Percentiles rank a stretch among this genome's conserved stretches.
Conservation (phyloP, 768 basidiomycete species). For the Antrodiella citrinella region DNA sequence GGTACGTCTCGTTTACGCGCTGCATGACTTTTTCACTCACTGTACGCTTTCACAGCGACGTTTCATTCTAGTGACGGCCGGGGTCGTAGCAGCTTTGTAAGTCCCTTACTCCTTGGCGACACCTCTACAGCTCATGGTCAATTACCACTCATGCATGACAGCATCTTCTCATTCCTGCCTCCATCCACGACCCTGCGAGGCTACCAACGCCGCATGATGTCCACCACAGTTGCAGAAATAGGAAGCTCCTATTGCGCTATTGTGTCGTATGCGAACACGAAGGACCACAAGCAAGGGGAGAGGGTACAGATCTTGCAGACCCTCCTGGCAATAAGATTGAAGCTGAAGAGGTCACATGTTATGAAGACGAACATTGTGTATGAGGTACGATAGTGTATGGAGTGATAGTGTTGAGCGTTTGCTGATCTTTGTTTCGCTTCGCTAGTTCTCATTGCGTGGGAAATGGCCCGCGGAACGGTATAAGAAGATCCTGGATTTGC, state of each 20-base stretch:
- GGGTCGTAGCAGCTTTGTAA: slow-evolving; percentile 74
- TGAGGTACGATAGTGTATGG: slow-evolving; percentile 37
- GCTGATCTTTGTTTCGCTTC: neutral
- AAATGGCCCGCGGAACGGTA: slow-evolving; percentile 79
- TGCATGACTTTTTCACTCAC: neutral
- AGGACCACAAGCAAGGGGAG: slow-evolving; percentile 30
- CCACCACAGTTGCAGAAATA: slow-evolving; percentile 59
- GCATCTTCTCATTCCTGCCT: slow-evolving; percentile 65
- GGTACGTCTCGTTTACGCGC: slow-evolving; percentile 34
- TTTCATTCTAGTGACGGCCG: slow-evolving; percentile 60
- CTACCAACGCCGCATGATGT: slow-evolving; percentile 64
- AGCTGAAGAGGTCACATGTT: slow-evolving; percentile 54
- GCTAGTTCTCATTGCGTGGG: slow-evolving; percentile 67
- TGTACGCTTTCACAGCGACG: slow-evolving; percentile 35
- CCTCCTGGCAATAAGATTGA: slow-evolving; percentile 66
- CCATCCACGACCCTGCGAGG: slow-evolving; percentile 67
- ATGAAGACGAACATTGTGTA: slow-evolving; percentile 54
- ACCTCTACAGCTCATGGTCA: too few relatives aligned
- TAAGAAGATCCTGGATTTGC: slow-evolving; percentile 56
- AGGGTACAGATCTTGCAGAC: slow-evolving; percentile 50
- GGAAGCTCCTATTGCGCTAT: slow-evolving; percentile 72
- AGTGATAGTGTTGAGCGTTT: neutral
- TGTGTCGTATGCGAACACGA: slow-evolving; percentile 59
- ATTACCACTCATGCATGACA: slow-evolving; percentile 22
- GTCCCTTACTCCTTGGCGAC: slow-evolving; percentile 14